Conservation (phyloP, 176 grass and related monocot species). For the Zoysia japonica region DNA sequence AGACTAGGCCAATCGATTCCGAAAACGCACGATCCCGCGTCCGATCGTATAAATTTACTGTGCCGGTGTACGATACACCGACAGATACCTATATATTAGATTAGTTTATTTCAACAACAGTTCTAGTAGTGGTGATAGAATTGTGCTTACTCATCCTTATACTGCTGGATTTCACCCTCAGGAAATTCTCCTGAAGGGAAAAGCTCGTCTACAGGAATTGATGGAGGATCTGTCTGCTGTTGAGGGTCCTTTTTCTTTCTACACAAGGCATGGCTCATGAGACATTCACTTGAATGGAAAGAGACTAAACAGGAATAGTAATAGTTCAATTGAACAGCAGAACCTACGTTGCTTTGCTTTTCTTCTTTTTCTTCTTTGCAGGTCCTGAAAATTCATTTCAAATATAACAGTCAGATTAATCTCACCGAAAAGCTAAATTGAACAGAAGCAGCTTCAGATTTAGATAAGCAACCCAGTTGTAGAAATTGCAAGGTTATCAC, state of each 20-base stretch:
- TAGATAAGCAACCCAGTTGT: neutral
- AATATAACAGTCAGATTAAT: constrained; percentile 24
- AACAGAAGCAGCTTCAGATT: constrained; percentile 16
- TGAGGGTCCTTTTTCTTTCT: constrained; percentile 88
- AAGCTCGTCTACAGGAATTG: constrained; percentile 89
- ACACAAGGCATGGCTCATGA: constrained; percentile 2
- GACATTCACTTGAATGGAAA: constrained; percentile 18
- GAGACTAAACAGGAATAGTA: constrained; percentile 24
- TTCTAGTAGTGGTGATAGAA: neutral
- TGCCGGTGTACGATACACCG: too few species aligned
- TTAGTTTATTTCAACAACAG: constrained; percentile 14
- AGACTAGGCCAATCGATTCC: too few species aligned
- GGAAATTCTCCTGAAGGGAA: constrained; percentile 84
- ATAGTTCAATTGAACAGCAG: constrained; percentile 18
- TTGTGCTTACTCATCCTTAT: constrained; percentile 80
- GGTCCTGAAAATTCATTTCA: constrained; percentile 46
- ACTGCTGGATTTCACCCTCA: constrained; percentile 82
- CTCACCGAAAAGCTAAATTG: constrained; percentile 12
- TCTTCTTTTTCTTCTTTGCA: constrained; percentile 88
- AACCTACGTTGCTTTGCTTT: constrained; percentile 70
- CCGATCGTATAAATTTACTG: too few species aligned
- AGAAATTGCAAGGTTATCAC: constrained; percentile 41
- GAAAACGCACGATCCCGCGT: too few species aligned
- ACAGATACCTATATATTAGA: constrained; percentile 2
- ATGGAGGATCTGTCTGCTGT: constrained; percentile 84